Evolutionary conservation across 805 yeast genomes (phyloP).

Genomic region (Saccharomycopsis microspora): DNA sequence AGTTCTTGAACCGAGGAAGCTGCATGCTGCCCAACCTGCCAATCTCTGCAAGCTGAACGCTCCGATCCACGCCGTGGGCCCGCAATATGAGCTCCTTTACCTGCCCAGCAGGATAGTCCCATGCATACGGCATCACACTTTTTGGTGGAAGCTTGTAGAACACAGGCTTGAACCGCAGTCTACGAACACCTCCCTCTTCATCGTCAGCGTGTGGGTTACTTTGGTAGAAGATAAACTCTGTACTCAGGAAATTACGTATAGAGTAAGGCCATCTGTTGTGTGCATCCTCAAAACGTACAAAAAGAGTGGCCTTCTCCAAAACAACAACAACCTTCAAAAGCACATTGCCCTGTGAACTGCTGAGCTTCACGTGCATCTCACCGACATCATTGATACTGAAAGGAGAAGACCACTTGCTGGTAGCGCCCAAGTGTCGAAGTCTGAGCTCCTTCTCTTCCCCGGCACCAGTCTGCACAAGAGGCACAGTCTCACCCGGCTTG

Average conservation of each 20-base stretch:
- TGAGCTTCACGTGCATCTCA: constrained; percentile 59
- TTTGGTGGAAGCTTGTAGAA: constrained; percentile 74
- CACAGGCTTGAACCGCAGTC: constrained; percentile 58
- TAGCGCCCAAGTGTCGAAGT: constrained; percentile 44
- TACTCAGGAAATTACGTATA: constrained; percentile 77
- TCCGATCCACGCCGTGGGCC: constrained; percentile 62
- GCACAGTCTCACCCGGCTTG: constrained; percentile 34
- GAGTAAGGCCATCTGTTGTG: constrained; percentile 86
- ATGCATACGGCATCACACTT: constrained; percentile 96
- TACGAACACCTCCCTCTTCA: constrained; percentile 46
- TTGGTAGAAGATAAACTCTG: constrained; percentile 81
- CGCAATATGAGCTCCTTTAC: constrained; percentile 71
- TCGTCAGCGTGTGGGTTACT: constrained; percentile 60
- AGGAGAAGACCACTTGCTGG: constrained; percentile 77
- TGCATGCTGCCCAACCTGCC: constrained; percentile 86
- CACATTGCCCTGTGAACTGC: constrained; percentile 55
- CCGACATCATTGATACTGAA: constrained; percentile 81
- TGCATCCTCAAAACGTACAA: constrained; percentile 64
- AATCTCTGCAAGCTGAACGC: constrained; percentile 81
- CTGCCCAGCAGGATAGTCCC: constrained; percentile 92
- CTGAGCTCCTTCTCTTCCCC: constrained; percentile 47
- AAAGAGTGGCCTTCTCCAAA: constrained; percentile 74
- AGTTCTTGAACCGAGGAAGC: constrained; percentile 38
- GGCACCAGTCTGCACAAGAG: constrained; percentile 48
- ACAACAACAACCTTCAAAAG: constrained; percentile 62